Base-by-base conservation (phyloP, 306 rosid genomes). In the Cicer arietinum region DNA sequence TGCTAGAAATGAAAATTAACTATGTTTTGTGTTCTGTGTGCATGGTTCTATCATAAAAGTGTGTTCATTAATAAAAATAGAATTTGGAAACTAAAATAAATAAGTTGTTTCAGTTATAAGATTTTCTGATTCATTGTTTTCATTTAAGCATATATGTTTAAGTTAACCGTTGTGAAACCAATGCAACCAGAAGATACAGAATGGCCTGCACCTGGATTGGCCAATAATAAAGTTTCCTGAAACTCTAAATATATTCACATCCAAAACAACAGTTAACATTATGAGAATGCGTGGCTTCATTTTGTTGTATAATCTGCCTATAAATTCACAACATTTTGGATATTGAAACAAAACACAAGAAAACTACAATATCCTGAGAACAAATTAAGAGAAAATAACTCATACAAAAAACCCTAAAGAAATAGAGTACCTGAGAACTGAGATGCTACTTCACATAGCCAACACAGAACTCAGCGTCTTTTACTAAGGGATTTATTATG, bases 401-500 rank as follows among this genome's bases (percentile, higher is more conserved):
- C 16, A 10, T 20, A 71, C 18, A 30, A 17, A 17, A 11, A 16
- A 48, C 62, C 44, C 30, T 39, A 74, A 66, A 69, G 61, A 76
- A 60, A 81, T 20, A 54, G 64, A 25, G 60, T 70, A 75, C 78
- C 71, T 69, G 79, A 69, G 59, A 69, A 62, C 47, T 54, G 71
- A 48, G 81, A 70, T 54, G 30, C 10, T 63, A 61, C 68, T 69
- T 64, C 53, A 69, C 25, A 79, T 56, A 41, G 46, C 45, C 78
- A 47, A 59, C 18, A 51, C 25, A 63, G 68, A 73, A 69, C 6
- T 86, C 76, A 86, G 52, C 62, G 82, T 58, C 86, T 84, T 69
- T 77, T 77, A 50, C 52, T 5, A 47, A 83, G 73, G 80, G 84
- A 81, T 77, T 77, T 88, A 80, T 82, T 85, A 73, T 90, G 95